Base-by-base conservation (phyloP, 257 asterid species). In the Primulina huaijiensis region DNA sequence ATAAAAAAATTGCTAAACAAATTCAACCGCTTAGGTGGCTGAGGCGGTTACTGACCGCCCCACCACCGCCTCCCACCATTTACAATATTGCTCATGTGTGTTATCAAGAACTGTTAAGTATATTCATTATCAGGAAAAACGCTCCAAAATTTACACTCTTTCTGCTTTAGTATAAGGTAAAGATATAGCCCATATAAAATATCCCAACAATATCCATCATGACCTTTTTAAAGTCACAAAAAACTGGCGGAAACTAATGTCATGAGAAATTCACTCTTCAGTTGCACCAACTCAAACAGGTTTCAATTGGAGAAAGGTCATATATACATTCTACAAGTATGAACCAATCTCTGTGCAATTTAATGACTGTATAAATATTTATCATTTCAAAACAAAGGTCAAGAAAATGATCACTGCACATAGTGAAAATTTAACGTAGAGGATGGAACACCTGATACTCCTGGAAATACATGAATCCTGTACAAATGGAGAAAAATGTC, bases 401-500 rank as follows among this genome's bases (percentile, higher is more conserved):
- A 33, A 71, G 9, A 27, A 7, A 65, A 65, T n/a, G 56, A 60
- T 46, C 12, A 3, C 38, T 11, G 11, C 27, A 57, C 19, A 65
- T 60, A 27, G 62, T n/a, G 60, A 59, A 37, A 20, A 65, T 35
- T n/a, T 21, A 60, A 61, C 16, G 50, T 65, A 69, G 7, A 60
- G 78, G 53, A 72, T 66, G 62, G 68, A 66, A 76, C 78, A 92
- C 98, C 98, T 90, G 96, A 84, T 87, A 92, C 82, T 92, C 98
- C 82, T 87, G 97, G 78, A 92, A 92, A 76, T 92, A 92, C 63
- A 90, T 83, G 82, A 92, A 92, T 87, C 98, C 98, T 84, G 97
- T 92, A 88, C 96, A 88, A 78, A 92, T 90, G 71, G 98, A 92
- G 85, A 90, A 92, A 77, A 90, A 88, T 6, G 98, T 92, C 98